A percentile compares a stretch with the other conserved stretches of the same genome.
Conservation (phyloP, 257 asterid species). For the Nicotiana tomentosiformis region DNA sequence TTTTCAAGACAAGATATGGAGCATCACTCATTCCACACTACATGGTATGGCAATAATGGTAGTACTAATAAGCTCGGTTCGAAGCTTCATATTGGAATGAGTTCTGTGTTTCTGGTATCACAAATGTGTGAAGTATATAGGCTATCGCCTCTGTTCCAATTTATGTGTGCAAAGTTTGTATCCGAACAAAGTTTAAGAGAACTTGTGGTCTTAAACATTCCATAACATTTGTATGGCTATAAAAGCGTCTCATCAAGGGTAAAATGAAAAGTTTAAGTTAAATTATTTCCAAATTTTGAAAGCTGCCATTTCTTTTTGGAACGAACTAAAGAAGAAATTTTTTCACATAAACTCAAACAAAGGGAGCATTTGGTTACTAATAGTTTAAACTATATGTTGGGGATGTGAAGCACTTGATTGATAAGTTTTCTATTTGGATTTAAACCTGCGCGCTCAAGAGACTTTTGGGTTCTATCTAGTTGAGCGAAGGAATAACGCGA, state of each 20-base stretch:
- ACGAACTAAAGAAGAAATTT: no score
- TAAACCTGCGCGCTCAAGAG: not conserved
- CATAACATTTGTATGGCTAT: no score
- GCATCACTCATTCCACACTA: constrained; percentile 87
- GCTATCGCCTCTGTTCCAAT: not conserved
- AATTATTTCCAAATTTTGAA: no score
- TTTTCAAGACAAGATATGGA: constrained; percentile 80
- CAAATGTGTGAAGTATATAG: not conserved
- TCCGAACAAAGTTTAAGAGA: no score
- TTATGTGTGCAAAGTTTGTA: no score
- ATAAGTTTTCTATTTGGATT: no score
- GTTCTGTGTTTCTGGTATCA: not conserved
- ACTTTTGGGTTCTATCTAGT: not conserved
- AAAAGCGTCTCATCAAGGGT: no score
- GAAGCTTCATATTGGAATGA: not conserved
- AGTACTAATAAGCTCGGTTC: not conserved
- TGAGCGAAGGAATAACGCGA: not conserved
- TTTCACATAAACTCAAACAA: no score
- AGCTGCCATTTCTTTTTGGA: no score
- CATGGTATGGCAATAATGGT: constrained; percentile 44
- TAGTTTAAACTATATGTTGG: not conserved
- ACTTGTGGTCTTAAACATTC: no score
- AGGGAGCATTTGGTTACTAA: not conserved
- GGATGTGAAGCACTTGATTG: not conserved
- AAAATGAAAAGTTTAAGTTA: no score